Base-by-base conservation (phyloP, 192 early-diverging fungal genomes). In the Rhizoclosmatium globosum region DNA sequence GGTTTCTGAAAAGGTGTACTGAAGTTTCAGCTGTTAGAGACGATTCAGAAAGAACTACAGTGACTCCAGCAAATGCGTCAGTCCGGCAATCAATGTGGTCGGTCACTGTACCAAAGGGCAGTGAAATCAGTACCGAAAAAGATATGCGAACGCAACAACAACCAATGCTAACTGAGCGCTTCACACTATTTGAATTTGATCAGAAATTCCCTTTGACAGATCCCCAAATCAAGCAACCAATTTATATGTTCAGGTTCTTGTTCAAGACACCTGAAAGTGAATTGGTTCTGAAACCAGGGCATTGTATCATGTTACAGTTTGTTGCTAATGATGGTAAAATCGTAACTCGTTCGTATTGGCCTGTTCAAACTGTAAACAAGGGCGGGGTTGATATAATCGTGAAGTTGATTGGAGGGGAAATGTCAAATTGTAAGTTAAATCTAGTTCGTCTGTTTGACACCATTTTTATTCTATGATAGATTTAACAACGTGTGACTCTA, bases 301-400 rank as follows among this genome's bases (percentile, higher is more conserved):
- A 83, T 48, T 68, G 67, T 57, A 50, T 83, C 17, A 42, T 76
- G 50, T 53, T 83, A n/a, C 82, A 80, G 59, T 79, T 60, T 44
- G 59, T 80, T 3, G 46, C 41, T 3, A 13, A 75, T 13, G 64
- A 80, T 2, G 82, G 82, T 1, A 69, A 68, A 46, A 53, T 80
- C 50, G 59, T 83, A 44, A 83, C 82, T 2, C 60, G 82, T 31
- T 61, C 78, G 46, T 83, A 83, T 60, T 81, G 79, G 73, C 74
- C 73, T 17, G n/a, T 79, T 39, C 23, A 59, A 19, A 41, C 38
- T 42, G 45, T 56, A 21, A 80, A 83, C 56, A 15, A 17, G 11
- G 78, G 72, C 31, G 41, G 48, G n/a, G 47, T 83, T 23, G 71
- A 79, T 15, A 71, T 83, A 47, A 56, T 80, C 58, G 76, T 83